A percentile compares a stretch with the other conserved stretches of the same genome.
phyloP scores from a whole-genome alignment of 2,329 filamentous ascomycete genomes.

The Botryotinia convoluta region DNA sequence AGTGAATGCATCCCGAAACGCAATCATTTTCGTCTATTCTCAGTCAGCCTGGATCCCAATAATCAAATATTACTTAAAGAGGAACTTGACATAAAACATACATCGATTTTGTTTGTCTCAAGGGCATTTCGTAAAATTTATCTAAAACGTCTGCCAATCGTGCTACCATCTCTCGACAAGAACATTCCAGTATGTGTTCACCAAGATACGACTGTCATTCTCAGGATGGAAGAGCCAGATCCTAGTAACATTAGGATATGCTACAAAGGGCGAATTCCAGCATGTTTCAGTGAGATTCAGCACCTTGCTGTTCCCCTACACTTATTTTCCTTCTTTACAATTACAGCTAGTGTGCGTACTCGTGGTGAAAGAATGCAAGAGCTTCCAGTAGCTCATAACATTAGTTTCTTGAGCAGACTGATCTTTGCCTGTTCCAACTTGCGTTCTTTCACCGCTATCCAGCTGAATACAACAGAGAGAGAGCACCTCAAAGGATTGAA shows the following conservation, averaged over 20 bases:
- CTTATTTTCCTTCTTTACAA: not conserved
- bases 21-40: not conserved
- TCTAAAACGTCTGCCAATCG: not conserved
- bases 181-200: not conserved
- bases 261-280: not conserved
- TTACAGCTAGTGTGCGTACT: not conserved
- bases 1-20: not conserved
- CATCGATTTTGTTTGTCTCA: not conserved
- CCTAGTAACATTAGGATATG: not conserved
- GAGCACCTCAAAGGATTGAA: accelerated
- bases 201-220: not conserved
- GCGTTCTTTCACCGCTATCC: not conserved
- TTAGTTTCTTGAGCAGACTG: not conserved
- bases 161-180: not conserved
- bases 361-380: not conserved
- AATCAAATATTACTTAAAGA: not conserved
- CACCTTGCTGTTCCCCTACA: not conserved
- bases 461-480: too few relatives aligned
- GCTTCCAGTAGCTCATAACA: not conserved
- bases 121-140: not conserved
- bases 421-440: not conserved
- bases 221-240: not conserved
- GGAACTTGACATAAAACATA: not conserved
- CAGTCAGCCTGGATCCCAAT: not conserved
- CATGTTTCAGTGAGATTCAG: not conserved